Evolutionary conservation across 768 basidiomycete species (phyloP), one percentile per base, ranked within the genome.

Genomic region (Suillus placidus): DNA sequence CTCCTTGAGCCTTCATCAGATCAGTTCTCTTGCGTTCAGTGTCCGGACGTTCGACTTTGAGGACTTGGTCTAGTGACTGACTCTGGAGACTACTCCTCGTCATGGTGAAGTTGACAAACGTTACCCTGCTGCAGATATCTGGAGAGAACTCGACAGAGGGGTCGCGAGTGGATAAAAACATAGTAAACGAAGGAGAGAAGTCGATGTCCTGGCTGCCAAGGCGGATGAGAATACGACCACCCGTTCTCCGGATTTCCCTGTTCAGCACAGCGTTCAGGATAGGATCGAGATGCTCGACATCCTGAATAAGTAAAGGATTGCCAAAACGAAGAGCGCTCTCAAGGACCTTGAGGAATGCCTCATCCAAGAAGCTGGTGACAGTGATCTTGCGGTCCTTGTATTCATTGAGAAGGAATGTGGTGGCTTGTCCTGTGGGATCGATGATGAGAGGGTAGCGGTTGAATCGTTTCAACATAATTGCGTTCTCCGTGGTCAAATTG

Each of bases 241-340:
- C 97, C 2, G 97, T 97, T 34, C 96, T 87, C 43, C 95, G 86
- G 60, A 98, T 94, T 79, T 99, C 97, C 72, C 89, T 94, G 84
- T 99, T 99, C 69, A 99, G 84, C 35, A 99, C 96, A 2, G 95
- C 92, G 72, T 99, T 99, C 64, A 99, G 83, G 69, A 99, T 97
- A 6, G 97, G 97, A 74, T 99, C 97, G 26, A 99, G 87, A 71
- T 95, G 93, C 74, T 99, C 97, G 51, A 99, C 97, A 69, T 99
- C 97, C 76, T 99, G 95, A 66, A 99, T 98, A 60, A 99, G 87
- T 12, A 99, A 83, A 0, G 97, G 95, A 70, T 97, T 99, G 35
- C 97, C 97, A 75, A 99, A 99, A 52, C 97, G 95, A 64, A 99
- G 85, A n/a, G 97, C 97, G 70, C 94, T 96, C 79, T 99, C 97